Evolutionary conservation across 2,329 filamentous ascomycete genomes (phyloP).

Genomic region (Diaporthe citrichinensis): DNA sequence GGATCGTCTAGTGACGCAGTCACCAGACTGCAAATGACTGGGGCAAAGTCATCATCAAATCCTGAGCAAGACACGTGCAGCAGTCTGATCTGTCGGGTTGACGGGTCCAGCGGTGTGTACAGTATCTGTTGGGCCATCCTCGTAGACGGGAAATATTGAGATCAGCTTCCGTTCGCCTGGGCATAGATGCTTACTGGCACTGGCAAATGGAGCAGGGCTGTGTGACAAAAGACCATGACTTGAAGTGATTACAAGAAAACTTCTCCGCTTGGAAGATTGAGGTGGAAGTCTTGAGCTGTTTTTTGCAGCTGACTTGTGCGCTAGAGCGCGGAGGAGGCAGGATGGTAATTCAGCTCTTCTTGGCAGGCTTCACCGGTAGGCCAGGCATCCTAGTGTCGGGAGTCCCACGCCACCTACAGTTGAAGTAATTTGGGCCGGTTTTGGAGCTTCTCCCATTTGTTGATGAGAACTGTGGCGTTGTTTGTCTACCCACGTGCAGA

Average conservation of each 20-base stretch:
- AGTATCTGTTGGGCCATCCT: background rate
- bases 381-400: background rate
- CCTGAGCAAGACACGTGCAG: background rate
- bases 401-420: too few species aligned
- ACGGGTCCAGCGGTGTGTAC: background rate
- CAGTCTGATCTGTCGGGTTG: slow-evolving; percentile 1
- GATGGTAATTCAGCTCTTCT: slow-evolving; percentile 15
- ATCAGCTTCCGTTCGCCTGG: background rate
- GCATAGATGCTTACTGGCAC: background rate
- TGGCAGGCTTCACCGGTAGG: slow-evolving; percentile 11
- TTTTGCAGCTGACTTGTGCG: background rate
- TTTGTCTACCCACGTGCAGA: background rate
- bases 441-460: background rate
- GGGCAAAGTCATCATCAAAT: slow-evolving; percentile 2
- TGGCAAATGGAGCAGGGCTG: background rate
- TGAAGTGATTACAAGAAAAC: background rate
- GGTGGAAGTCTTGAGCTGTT: background rate
- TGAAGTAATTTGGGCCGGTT: background rate
- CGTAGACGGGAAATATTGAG: background rate
- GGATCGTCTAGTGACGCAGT: background rate
- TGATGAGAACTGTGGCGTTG: background rate
- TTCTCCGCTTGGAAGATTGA: background rate
- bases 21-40: background rate
- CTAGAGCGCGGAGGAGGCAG: background rate
- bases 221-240: too few species aligned